Evolutionary conservation across 2,329 filamentous ascomycete species (phyloP).

Genomic region (Ascosphaera pollenicola): DNA sequence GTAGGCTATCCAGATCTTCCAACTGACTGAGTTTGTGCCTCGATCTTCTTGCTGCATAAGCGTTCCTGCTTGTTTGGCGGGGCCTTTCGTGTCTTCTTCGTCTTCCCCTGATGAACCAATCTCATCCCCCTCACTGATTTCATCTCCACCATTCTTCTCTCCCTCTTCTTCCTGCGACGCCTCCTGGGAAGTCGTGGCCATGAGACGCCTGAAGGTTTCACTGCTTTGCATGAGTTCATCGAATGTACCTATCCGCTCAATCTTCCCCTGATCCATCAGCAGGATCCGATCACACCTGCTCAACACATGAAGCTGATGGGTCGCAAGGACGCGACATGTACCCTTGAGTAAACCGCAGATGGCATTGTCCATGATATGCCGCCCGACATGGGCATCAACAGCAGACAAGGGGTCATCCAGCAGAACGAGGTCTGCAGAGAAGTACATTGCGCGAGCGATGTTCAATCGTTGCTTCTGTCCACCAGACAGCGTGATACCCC

Average conservation of each 20-base stretch:
- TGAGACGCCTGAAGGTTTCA: slow-evolving; percentile 55
- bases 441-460: slow-evolving; percentile 60
- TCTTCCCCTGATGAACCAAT: slow-evolving; percentile 25
- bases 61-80: slow-evolving; percentile 13
- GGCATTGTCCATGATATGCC: slow-evolving; percentile 73
- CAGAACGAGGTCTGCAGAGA: slow-evolving; percentile 37
- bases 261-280: slow-evolving; percentile 71
- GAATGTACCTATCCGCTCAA: slow-evolving; percentile 74
- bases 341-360: slow-evolving; percentile 73
- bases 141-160: slow-evolving; percentile 20
- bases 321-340: slow-evolving; percentile 80
- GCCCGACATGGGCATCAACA: slow-evolving; percentile 34
- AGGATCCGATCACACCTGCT: slow-evolving; percentile 79
- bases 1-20: slow-evolving; percentile 60
- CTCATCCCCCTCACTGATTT: slow-evolving; percentile 26
- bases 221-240: slow-evolving; percentile 66
- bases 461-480: slow-evolving; percentile 91
- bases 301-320: slow-evolving; percentile 85
- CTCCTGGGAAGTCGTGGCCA: slow-evolving; percentile 57
- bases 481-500: slow-evolving; percentile 85
- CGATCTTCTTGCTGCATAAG: slow-evolving; percentile 30
- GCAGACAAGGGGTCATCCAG: slow-evolving; percentile 42
- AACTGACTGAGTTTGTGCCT: slow-evolving; percentile 54
- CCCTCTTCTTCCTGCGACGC: slow-evolving; percentile 23
- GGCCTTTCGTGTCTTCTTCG: slow-evolving; percentile 26